Evolutionary conservation across 176 grass and related monocot genomes (phyloP).

Genomic region (Themeda triandra): DNA sequence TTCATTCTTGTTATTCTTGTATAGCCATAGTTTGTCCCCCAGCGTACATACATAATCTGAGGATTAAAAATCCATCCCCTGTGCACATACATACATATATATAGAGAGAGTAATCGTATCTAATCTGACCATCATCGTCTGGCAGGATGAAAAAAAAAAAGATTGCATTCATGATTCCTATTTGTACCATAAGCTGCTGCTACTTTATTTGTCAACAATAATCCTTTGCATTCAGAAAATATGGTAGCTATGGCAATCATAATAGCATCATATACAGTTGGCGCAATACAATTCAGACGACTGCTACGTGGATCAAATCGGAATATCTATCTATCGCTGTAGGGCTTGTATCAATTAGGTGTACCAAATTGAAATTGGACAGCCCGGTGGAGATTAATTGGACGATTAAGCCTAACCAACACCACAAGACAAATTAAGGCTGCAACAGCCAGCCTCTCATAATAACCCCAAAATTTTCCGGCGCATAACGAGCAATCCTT

Average conservation of each 20-base stretch:
- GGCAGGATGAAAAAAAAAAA: background rate
- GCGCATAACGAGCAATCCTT: background rate
- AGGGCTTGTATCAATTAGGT: conserved; percentile 43
- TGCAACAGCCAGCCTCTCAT: background rate
- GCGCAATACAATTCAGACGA: conserved; percentile 1
- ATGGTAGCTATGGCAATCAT: background rate
- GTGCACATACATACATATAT: conserved; percentile 6
- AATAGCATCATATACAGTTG: background rate
- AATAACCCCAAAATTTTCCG: conserved; percentile 7
- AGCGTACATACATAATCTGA: conserved; percentile 7
- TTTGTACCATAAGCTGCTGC: background rate
- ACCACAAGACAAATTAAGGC: conserved; percentile 26
- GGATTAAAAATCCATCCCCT: conserved; percentile 11
- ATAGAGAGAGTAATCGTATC: no score
- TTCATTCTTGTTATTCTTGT: conserved; percentile 12
- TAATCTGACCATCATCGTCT: background rate
- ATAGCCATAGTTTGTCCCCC: background rate
- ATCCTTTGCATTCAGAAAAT: background rate
- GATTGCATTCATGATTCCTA: background rate
- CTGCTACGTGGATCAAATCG: conserved; percentile 2
- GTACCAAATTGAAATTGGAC: conserved; percentile 33
- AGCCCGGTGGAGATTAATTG: conserved; percentile 24
- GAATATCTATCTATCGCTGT: conserved; percentile 34
- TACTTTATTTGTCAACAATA: conserved; percentile 1
- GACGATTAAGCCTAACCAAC: conserved; percentile 39